A percentile compares a stretch with the other conserved stretches of the same genome.
These are phyloP conservation scores for Neonectria hederae DNA, from an alignment of 2,329 filamentous ascomycete genomes.

Conservation along the genomic window DNA sequence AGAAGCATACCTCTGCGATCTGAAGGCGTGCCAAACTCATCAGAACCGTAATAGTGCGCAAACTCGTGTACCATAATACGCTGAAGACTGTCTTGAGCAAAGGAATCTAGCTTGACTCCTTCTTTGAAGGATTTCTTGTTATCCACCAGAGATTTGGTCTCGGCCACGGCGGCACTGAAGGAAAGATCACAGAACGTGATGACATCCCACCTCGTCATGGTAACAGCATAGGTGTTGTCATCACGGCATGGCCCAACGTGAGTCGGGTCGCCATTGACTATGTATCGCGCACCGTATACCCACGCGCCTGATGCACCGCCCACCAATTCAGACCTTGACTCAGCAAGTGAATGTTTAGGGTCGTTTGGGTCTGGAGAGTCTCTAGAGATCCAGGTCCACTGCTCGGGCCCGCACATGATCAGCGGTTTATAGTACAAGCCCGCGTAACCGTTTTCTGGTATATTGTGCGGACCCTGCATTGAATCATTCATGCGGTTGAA, in stretches of 20 bases:
- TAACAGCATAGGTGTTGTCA: neutral
- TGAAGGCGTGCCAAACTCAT: neutral
- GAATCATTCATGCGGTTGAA: neutral
- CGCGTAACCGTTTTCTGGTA: neutral
- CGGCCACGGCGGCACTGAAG: neutral
- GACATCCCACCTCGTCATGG: neutral
- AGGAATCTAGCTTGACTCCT: neutral
- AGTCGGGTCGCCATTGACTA: too few species aligned
- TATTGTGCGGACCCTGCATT: neutral
- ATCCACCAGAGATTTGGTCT: neutral
- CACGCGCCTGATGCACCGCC: too few species aligned
- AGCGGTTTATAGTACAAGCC: neutral
- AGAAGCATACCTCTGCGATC: neutral
- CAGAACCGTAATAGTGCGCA: neutral
- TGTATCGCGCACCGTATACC: too few species aligned
- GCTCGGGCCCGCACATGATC: neutral
- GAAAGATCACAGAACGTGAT: neutral
- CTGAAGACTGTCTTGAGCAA: neutral
- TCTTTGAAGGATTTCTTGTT: neutral
- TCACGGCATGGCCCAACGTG: too few species aligned
- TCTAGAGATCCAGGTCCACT: neutral
- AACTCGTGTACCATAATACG: neutral
- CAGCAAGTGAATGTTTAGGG: neutral
- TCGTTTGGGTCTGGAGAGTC: neutral
- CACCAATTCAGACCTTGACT: neutral